Conservation (phyloP, 2,329 filamentous ascomycete genomes). For the Cladobotryum protrusum region DNA sequence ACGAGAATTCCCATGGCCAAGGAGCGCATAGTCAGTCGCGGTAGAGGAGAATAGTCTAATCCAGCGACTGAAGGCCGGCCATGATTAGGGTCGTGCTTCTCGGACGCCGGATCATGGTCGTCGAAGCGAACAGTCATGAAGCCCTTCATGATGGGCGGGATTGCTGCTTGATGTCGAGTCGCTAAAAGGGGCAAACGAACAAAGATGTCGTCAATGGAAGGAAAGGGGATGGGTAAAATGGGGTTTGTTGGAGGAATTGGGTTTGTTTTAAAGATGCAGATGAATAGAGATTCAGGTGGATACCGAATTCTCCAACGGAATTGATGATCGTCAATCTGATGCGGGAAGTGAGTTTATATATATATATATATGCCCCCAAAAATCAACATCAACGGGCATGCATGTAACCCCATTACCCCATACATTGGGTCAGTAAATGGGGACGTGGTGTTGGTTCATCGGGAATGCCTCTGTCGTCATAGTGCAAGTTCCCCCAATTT, state of each 20-base stretch:
- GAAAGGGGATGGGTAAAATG: background rate
- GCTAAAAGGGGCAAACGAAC: too few species aligned
- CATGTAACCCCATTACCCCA: too few species aligned
- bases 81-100: conserved; percentile 25
- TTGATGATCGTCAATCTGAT: background rate
- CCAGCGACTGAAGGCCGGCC: conserved; percentile 29
- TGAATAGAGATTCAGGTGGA: too few species aligned
- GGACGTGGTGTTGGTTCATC: background rate
- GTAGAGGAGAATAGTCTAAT: conserved; percentile 41
- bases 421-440: background rate
- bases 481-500: background rate
- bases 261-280: background rate
- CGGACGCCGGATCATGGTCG: conserved; percentile 34
- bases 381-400: too few species aligned
- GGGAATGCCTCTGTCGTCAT: background rate
- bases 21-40: conserved; percentile 32
- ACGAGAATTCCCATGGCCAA: conserved; percentile 34
- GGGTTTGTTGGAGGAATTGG: background rate
- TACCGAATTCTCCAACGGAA: too few species aligned
- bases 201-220: background rate
- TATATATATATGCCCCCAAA: too few species aligned
- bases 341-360: conserved; percentile 4
- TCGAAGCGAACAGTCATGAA: conserved; percentile 35
- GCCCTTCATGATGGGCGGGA: conserved; percentile 12
- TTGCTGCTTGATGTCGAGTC: too few species aligned